Percentiles rank a stretch among this genome's conserved stretches.
phyloP scores from a whole-genome alignment of 1,139 yeast species.

The Candida tropicalis region DNA sequence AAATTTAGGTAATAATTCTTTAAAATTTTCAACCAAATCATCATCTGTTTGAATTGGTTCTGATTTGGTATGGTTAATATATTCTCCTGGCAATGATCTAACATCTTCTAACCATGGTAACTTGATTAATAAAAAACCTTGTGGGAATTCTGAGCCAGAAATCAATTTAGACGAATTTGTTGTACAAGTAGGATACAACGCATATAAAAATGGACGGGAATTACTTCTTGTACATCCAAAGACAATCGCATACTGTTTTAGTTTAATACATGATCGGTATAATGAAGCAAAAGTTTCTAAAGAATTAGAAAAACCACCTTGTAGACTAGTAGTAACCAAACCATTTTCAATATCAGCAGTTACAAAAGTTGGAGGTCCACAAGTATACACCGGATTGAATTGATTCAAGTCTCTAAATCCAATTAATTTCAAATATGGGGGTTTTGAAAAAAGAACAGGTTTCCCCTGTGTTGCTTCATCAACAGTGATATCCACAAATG shows the following conservation, averaged over 20 bases:
- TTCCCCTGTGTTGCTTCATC: slow-evolving; percentile 19
- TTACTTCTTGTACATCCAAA: slow-evolving; percentile 67
- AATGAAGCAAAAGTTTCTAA: slow-evolving; percentile 67
- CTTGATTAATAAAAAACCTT: slow-evolving; percentile 62
- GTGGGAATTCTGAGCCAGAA: slow-evolving; percentile 39
- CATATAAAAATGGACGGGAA: slow-evolving; percentile 61
- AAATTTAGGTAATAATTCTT: slow-evolving; percentile 19
- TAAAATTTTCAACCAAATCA: slow-evolving; percentile 21
- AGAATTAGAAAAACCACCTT: slow-evolving; percentile 58
- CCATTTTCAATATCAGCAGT: slow-evolving; percentile 46
- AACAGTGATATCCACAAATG: slow-evolving; percentile 21
- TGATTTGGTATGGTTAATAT: slow-evolving; percentile 17
- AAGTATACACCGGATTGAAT: slow-evolving; percentile 54
- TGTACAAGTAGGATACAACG: slow-evolving; percentile 57
- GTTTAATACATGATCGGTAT: slow-evolving; percentile 58
- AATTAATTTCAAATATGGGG: slow-evolving; percentile 54
- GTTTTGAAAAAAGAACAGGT: slow-evolving; percentile 24
- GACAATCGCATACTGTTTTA: slow-evolving; percentile 62
- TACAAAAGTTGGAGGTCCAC: slow-evolving; percentile 60
- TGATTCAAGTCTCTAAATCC: slow-evolving; percentile 59
- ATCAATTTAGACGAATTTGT: slow-evolving; percentile 19
- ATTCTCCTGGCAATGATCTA: slow-evolving; percentile 46
- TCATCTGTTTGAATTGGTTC: slow-evolving; percentile 16
- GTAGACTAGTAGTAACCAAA: slow-evolving; percentile 21
- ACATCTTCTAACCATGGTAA: slow-evolving; percentile 71